phyloP scores from a whole-genome alignment of 1,284 basidiomycete species.

The Malassezia obtusa region DNA sequence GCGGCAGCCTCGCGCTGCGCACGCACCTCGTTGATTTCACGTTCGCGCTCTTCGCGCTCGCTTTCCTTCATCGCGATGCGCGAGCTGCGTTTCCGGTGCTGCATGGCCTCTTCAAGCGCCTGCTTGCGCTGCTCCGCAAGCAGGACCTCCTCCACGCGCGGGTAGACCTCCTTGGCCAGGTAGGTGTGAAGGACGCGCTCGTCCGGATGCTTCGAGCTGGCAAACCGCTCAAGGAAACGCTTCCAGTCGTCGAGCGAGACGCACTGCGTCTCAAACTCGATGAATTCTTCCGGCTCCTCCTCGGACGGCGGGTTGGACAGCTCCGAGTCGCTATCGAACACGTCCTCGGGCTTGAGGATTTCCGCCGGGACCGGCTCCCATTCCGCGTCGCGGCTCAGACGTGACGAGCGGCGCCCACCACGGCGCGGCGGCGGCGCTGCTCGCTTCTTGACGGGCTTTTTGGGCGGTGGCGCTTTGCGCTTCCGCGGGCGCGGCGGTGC shows the following conservation, averaged over 20 bases:
- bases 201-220: conserved; percentile 63
- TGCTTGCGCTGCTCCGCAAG: conserved; percentile 50
- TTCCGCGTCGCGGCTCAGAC: conserved; percentile 14
- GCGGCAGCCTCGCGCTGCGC: conserved; percentile 50
- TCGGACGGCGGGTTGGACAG: conserved; percentile 36
- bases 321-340: conserved; percentile 29
- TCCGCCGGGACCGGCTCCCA: background rate
- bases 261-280: conserved; percentile 57
- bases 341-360: background rate
- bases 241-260: conserved; percentile 60
- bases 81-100: conserved; percentile 70
- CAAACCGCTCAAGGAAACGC: conserved; percentile 61
- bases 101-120: conserved; percentile 59
- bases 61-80: conserved; percentile 59
- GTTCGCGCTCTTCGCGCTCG: conserved; percentile 55
- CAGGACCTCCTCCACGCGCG: conserved; percentile 55
- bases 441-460: conserved; percentile 17
- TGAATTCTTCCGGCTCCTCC: conserved; percentile 41
- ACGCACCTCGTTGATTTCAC: conserved; percentile 48
- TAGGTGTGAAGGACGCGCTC: conserved; percentile 67
- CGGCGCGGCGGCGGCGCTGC: conserved; percentile 17
- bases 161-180: conserved; percentile 60
- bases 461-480: conserved; percentile 20
- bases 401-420: conserved; percentile 45
- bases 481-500: conserved; percentile 45